Base-by-base conservation (phyloP, 768 basidiomycete genomes). In the Collybiopsis confluens region DNA sequence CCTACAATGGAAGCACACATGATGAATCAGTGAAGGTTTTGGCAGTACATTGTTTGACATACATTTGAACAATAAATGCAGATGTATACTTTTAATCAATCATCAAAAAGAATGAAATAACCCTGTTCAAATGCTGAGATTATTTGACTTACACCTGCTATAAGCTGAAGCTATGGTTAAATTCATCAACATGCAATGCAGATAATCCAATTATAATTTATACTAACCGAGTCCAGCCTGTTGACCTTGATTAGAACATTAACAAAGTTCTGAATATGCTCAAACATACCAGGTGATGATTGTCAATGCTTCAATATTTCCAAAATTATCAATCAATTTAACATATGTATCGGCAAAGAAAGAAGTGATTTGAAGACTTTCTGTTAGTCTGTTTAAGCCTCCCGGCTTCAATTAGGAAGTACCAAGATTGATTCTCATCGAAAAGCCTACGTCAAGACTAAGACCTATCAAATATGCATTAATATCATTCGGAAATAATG, bases 271-370 rank as follows among this genome's bases (percentile, higher is more conserved):
- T 5, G 38, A 40, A 40, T 40, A 40, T 6, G 4, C 18, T 20
- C 5, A 5, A 40, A 40, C 38, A 7, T 16, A n/a, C 6, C 18
- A 16, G n/a, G n/a, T 5, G 38, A 40, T 20, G 16, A 16, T 16
- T 16, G n/a, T 16, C 38, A 20, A n/a, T n/a, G n/a, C 38, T 15
- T 33, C 7, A 40, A 38, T 23, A 45, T 38, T 18, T 49, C 56
- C 56, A 27, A 41, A 57, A 42, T 54, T 33, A 10, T 45, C n/a
- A 20, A 61, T 33, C 15, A 61, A 48, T 0, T 59, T 54, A 33
- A 54, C 50, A 28, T 59, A 61, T 18, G 59, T 54, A 10, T 54
- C 42, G 4, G 33, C 54, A 16, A 61, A 54, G 24, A 53, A 55
- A 36, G 47, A 53, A 1, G 37, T 51, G 2, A 55, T 61, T 41